Base-by-base conservation (phyloP, 2,329 filamentous ascomycete species). In the Hansfordia pulvinata region DNA sequence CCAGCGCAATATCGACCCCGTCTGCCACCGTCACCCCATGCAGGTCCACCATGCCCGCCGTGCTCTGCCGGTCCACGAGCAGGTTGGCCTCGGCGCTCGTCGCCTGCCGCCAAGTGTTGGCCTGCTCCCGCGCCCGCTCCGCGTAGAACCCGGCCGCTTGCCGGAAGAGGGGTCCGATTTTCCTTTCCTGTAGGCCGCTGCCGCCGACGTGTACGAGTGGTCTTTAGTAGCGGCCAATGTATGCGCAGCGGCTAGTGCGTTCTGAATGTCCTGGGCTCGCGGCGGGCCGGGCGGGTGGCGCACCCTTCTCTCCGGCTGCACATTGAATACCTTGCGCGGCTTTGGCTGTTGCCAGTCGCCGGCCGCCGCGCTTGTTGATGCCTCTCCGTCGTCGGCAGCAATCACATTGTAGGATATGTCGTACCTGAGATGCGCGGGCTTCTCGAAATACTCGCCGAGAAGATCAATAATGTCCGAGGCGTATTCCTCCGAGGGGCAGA, bases 1-100 rank as follows among this genome's bases (percentile, higher is more conserved):
- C 63, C 17, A 68, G 64, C 2, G 81, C 75, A 36, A 94, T 93
- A 3, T 81, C 64, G 17, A 85, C 73, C 2, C 80, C 88, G 47
- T 93, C 81, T 25, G 73, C 61, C 2, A 94, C 85, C 23, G 65
- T 74, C 5, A 93, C 72, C 5, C 84, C 83, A 47, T 96, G 88
- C 15, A 96, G 58, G 49, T 96, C 88, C 6, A 92, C 59, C 12
- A 63, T 56, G 2, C 52, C 59, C 2, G 47, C 32, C 0, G 62
- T 64, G 26, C 81, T 86, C 43, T 85, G 77, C 8, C 54, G 46
- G 8, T 74, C 62, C 2, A 88, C 86, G 4, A 77, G 60, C 0
- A 66, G 52, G 40, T 90, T 78, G 2, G 84, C 82, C 2, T 74
- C 74, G 1, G 60, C 60, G n/a, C 73, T 72, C 11, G 60, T 60